Conservation (phyloP, 1,139 yeast genomes). For the Blastobotrys aristatus region DNA sequence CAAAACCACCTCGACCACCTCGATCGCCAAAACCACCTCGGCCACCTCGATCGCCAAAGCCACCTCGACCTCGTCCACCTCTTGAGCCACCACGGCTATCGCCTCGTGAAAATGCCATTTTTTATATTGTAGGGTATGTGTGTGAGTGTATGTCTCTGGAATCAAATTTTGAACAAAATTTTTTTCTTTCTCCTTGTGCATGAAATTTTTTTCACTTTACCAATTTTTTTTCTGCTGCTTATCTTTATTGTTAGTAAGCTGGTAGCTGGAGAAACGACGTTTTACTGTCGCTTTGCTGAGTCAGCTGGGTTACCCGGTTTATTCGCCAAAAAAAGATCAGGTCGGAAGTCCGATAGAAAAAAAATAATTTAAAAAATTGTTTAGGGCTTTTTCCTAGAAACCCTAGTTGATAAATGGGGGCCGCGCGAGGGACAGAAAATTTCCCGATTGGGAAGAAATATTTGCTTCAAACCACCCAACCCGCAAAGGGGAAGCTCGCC, state of each 20-base stretch:
- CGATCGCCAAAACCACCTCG: too few relatives aligned
- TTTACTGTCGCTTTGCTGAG: too few relatives aligned
- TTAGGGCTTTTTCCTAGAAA: neutral
- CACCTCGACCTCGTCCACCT: constrained; percentile 33
- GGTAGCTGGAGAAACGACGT: too few relatives aligned
- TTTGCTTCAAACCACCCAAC: too few relatives aligned
- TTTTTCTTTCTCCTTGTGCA: neutral
- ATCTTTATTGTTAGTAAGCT: too few relatives aligned
- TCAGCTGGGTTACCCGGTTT: too few relatives aligned
- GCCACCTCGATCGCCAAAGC: constrained; percentile 20
- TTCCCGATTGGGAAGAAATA: neutral
- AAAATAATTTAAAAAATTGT: neutral
- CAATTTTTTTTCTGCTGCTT: too few relatives aligned
- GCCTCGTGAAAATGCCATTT: constrained; percentile 43
- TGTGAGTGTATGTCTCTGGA: neutral
- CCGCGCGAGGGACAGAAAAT: neutral
- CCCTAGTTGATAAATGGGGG: neutral
- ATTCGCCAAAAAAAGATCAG: too few relatives aligned
- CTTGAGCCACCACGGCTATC: constrained; percentile 21
- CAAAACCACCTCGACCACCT: constrained; percentile 14
- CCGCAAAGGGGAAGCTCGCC: too few relatives aligned
- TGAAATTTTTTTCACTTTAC: neutral
- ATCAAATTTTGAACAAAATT: neutral
- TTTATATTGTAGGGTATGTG: constrained; percentile 9
- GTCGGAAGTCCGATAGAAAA: neutral